phyloP scores from a whole-genome alignment of 345 rosid genomes.

The Cardamine occulta region DNA sequence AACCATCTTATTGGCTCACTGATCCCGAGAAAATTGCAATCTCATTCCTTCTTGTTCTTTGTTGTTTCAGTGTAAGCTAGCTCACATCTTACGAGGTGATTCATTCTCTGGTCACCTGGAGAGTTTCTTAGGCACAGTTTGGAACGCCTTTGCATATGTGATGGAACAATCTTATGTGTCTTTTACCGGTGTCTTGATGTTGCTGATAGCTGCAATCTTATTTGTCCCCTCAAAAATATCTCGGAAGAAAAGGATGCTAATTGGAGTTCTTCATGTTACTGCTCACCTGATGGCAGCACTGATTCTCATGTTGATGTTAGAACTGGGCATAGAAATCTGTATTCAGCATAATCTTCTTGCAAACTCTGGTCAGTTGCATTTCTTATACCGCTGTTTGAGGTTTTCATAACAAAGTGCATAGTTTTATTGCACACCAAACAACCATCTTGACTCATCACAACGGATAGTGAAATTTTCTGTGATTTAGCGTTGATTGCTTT shows the following conservation, averaged over 20 bases:
- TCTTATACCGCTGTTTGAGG: conserved; percentile 3
- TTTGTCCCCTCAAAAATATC: conserved; percentile 92
- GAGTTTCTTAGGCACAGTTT: conserved; percentile 81
- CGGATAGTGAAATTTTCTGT: no score
- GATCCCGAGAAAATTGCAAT: conserved; percentile 4
- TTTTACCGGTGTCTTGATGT: conserved; percentile 66
- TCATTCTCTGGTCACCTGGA: conserved; percentile 82
- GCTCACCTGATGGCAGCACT: conserved; percentile 91
- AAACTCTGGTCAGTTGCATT: conserved; percentile 71
- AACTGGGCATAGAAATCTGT: conserved; percentile 90
- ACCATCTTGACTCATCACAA: no score
- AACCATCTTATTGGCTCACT: not conserved
- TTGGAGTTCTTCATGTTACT: conserved; percentile 87
- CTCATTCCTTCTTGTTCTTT: conserved; percentile 25
- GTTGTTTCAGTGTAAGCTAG: conserved; percentile 80
- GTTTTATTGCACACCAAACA: no score
- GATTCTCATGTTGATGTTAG: conserved; percentile 91
- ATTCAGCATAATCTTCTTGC: conserved; percentile 90
- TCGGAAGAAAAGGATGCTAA: conserved; percentile 69
- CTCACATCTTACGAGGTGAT: conserved; percentile 84
- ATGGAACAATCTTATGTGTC: conserved; percentile 83
- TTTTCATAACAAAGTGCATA: conserved; percentile 3
- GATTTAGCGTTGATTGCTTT: conserved; percentile 18
- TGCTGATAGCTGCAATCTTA: conserved; percentile 66
- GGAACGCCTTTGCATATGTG: conserved; percentile 70